Evolutionary conservation across 2,329 filamentous ascomycete genomes (phyloP), one percentile per base, ranked within the genome.

Genomic region (Paecilomyces dactylethromorphus): DNA sequence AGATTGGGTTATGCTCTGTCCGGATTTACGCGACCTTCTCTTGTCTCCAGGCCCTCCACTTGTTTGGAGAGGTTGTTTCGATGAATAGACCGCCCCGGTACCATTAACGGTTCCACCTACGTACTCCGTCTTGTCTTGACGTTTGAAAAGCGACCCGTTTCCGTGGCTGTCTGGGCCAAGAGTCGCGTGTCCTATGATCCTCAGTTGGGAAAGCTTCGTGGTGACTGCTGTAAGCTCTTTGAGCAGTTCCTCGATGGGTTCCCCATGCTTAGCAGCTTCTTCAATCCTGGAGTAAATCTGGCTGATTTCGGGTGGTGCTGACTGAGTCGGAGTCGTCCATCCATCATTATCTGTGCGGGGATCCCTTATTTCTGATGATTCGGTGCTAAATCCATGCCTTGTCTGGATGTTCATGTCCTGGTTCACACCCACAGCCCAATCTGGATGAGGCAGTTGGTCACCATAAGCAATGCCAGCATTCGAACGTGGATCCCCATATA

Each of bases 201-300:
- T n/a, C 4, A 26, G 8, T 12, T 56, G 53, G 11, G 60, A 53
- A 15, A 64, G 60, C 12, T 54, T 60, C n/a, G 55, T 50, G n/a
- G 66, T 65, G 2, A 61, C 62, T 35, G 55, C 54, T 33, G 67
- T 64, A 8, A 73, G 65, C 39, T 70, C 70, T 53, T 67, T 60
- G 24, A 73, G 64, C 6, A 72, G 64, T 12, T 53, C 62, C 18
- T 68, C 67, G 24, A 72, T 60, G 12, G 68, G 60, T 24, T 70
- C 66, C 15, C 68, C 68, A 11, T 63, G 64, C 52, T 64, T 66
- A 29, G 64, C 67, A 18, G 70, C 68, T 51, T 66, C 63, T 58
- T 72, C 69, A 15, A 72, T 72, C 22, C 63, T 66, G 29, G 61
- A 63, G 56, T 73, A 71, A 29, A 73, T 45, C n/a, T 59, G 59